phyloP scores from a whole-genome alignment of 495 filamentous ascomycete species.

The Cercophora newfieldiana region DNA sequence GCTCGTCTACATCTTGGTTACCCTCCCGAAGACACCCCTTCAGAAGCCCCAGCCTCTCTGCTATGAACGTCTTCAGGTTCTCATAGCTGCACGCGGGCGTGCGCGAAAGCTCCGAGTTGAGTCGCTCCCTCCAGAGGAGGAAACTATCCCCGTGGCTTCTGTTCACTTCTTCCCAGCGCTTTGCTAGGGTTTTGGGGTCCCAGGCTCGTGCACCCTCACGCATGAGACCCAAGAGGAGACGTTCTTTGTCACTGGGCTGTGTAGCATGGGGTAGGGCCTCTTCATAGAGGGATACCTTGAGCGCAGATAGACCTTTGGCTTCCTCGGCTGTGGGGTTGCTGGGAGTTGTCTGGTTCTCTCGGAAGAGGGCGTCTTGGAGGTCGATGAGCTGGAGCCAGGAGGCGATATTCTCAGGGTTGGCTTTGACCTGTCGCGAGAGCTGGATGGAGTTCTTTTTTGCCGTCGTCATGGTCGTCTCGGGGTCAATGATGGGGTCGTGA shows the following conservation, averaged over 20 bases:
- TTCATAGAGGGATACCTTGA: constrained; percentile 79
- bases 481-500: too few species aligned
- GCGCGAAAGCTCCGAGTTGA: constrained; percentile 73
- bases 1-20: constrained; percentile 25
- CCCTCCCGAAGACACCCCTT: constrained; percentile 33
- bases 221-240: constrained; percentile 66
- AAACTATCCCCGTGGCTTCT: constrained; percentile 58
- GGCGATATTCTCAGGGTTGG: constrained; percentile 63
- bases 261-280: constrained; percentile 64
- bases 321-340: constrained; percentile 50
- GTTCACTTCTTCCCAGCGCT: constrained; percentile 64
- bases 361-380: constrained; percentile 68
- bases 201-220: constrained; percentile 70
- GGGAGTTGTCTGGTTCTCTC: constrained; percentile 46
- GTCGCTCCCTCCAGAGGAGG: constrained; percentile 69
- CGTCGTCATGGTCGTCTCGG: constrained; percentile 40
- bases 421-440: constrained; percentile 59
- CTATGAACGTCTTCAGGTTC: constrained; percentile 55
- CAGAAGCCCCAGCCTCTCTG: constrained; percentile 55
- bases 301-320: constrained; percentile 65
- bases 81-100: constrained; percentile 70
- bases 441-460: constrained; percentile 53
- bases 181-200: constrained; percentile 62
- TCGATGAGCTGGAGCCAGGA: constrained; percentile 76
- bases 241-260: constrained; percentile 46